A percentile compares a stretch with the other conserved stretches of the same genome.
These are phyloP conservation scores for Emergomyces pasteurianus DNA, from an alignment of 2,329 filamentous ascomycete species.

Conservation along the genomic window DNA sequence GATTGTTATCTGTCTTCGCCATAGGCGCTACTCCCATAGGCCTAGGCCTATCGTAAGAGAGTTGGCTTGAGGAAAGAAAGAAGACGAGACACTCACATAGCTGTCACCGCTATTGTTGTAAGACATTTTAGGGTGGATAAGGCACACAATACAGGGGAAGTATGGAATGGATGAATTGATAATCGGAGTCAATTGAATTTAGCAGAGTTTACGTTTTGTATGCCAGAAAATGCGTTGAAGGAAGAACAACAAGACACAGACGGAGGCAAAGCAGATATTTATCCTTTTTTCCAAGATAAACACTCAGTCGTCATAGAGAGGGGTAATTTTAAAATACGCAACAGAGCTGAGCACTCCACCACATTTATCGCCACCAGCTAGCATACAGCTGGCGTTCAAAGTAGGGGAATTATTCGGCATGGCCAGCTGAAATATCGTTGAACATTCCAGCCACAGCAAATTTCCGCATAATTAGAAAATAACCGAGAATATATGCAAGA, in stretches of 20 bases:
- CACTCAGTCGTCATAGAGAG: not conserved
- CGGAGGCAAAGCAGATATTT: not conserved
- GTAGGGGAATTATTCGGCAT: not conserved
- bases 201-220: not conserved
- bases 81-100: not conserved
- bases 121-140: not conserved
- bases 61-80: not conserved
- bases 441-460: not conserved
- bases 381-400: not conserved
- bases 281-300: not conserved
- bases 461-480: not conserved
- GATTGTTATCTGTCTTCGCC: not conserved
- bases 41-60: not conserved
- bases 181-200: not conserved
- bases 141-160: not conserved
- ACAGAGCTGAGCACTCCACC: not conserved
- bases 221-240: not conserved
- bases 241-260: not conserved
- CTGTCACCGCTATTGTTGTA: not conserved
- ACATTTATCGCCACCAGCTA: not conserved
- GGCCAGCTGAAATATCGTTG: not conserved
- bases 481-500: not conserved
- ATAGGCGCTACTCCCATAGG: not conserved
- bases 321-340: not conserved
- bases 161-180: not conserved